These are phyloP conservation scores for Talaromyces ruber DNA, from an alignment of 495 filamentous ascomycete genomes.

Conservation along the genomic window DNA sequence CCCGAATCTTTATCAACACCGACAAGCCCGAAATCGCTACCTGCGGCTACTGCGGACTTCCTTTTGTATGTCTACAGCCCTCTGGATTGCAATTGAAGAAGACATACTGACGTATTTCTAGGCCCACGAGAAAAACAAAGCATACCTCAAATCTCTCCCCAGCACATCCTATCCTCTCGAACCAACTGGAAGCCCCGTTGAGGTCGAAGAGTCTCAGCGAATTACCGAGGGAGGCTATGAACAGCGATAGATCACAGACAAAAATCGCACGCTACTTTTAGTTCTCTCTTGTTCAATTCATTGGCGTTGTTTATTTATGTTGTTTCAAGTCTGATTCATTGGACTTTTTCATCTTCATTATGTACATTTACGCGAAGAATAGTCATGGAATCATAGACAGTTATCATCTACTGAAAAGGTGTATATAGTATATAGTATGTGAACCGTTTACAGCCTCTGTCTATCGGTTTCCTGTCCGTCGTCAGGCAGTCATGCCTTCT, in stretches of 20 bases:
- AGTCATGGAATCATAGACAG: conserved; percentile 3
- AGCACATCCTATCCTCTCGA: conserved; percentile 69
- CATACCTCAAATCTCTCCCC: conserved; percentile 71
- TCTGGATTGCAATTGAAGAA: background rate
- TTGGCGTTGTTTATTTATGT: conserved; percentile 31
- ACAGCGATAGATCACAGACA: conserved; percentile 37
- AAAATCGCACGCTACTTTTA: conserved; percentile 8
- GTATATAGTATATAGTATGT: background rate
- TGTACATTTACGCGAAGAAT: conserved; percentile 6
- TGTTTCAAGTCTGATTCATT: conserved; percentile 8
- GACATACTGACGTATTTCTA: conserved; percentile 20
- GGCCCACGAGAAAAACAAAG: conserved; percentile 81
- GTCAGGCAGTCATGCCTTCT: conserved; percentile 61
- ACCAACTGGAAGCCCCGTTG: conserved; percentile 37
- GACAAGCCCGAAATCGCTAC: conserved; percentile 89
- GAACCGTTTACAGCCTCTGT: background rate
- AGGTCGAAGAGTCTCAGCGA: conserved; percentile 46
- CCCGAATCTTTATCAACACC: conserved; percentile 90
- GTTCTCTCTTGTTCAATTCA: conserved; percentile 10
- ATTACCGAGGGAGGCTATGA: conserved; percentile 43
- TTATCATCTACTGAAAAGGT: background rate
- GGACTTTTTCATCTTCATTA: background rate
- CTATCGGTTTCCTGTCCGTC: background rate
- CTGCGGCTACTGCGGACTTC: conserved; percentile 92
- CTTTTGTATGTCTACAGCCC: conserved; percentile 60